Percentiles rank a stretch among this genome's conserved stretches.
phyloP scores from a whole-genome alignment of 495 filamentous ascomycete genomes.

The Annulohypoxylon bovei region DNA sequence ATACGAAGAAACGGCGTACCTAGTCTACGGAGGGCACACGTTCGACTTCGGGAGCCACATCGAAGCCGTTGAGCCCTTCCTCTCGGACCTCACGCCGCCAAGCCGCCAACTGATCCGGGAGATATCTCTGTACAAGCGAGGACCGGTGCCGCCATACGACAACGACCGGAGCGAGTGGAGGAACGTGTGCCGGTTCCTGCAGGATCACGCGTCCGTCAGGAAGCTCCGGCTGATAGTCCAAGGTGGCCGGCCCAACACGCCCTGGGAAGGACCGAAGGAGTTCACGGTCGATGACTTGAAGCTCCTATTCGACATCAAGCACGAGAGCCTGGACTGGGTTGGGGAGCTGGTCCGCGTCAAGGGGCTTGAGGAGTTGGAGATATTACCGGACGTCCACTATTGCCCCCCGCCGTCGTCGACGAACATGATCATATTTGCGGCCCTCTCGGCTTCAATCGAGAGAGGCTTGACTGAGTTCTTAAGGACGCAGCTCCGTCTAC shows the following conservation, averaged over 20 bases:
- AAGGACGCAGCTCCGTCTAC: conserved; percentile 44
- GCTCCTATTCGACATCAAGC: conserved; percentile 47
- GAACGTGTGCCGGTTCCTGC: conserved; percentile 54
- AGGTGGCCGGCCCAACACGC: conserved; percentile 52
- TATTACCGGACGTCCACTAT: conserved; percentile 53
- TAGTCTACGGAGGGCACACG: conserved; percentile 60
- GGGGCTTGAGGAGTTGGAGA: conserved; percentile 53
- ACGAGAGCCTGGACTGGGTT: conserved; percentile 62
- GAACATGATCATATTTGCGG: conserved; percentile 58
- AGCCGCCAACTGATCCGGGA: conserved; percentile 54
- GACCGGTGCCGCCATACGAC: conserved; percentile 57
- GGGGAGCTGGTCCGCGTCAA: conserved; percentile 54
- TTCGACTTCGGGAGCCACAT: conserved; percentile 64
- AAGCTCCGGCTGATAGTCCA: conserved; percentile 58
- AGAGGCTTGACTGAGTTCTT: conserved; percentile 59
- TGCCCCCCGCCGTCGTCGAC: conserved; percentile 53
- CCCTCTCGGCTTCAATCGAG: conserved; percentile 63
- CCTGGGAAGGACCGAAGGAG: conserved; percentile 53
- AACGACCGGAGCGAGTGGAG: conserved; percentile 64
- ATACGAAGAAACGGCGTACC: conserved; percentile 58
- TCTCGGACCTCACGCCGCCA: conserved; percentile 59
- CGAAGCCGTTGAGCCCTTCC: conserved; percentile 65
- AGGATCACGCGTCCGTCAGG: conserved; percentile 44
- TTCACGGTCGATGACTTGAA: conserved; percentile 55
- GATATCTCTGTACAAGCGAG: conserved; percentile 60